Conservation (phyloP, 371 early-diverging fungal genomes). For the Lichtheimia ornata region DNA sequence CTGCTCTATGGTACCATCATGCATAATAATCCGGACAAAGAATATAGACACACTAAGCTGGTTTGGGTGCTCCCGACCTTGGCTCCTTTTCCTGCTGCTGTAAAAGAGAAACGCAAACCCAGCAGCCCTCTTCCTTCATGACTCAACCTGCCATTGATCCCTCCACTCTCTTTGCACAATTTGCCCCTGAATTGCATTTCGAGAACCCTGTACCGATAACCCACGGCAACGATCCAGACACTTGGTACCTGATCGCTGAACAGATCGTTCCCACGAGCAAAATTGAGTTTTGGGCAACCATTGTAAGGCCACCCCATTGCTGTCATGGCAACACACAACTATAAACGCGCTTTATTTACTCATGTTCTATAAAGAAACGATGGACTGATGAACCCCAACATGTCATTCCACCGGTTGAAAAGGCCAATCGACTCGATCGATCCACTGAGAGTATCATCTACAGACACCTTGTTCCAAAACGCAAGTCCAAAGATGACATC, state of each 20-base stretch:
- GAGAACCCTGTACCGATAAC: slow-evolving; percentile 16
- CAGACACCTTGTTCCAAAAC: slow-evolving; percentile 46
- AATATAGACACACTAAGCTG: too few species aligned
- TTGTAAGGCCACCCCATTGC: slow-evolving; percentile 24
- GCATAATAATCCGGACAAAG: too few species aligned
- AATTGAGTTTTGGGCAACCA: slow-evolving; percentile 43
- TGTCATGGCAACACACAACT: background rate
- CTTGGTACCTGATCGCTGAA: slow-evolving; percentile 37
- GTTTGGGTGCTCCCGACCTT: too few species aligned
- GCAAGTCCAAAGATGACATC: slow-evolving; percentile 54
- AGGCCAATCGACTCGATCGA: slow-evolving; percentile 33
- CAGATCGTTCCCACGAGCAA: slow-evolving; percentile 31
- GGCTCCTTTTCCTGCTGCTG: too few species aligned
- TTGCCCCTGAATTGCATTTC: slow-evolving; percentile 31
- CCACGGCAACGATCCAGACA: background rate
- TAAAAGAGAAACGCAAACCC: too few species aligned
- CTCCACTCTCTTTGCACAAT: slow-evolving; percentile 31
- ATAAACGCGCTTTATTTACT: background rate
- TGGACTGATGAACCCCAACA: slow-evolving; percentile 72
- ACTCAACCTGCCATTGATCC: too few species aligned
- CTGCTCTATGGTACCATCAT: too few species aligned
- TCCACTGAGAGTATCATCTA: background rate
- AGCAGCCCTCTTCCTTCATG: too few species aligned
- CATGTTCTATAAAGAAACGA: slow-evolving; percentile 35
- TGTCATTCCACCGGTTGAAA: slow-evolving; percentile 71